Percentiles rank a stretch among this genome's conserved stretches.
phyloP scores from a whole-genome alignment of 1,284 basidiomycete species.

The Ceratobasidium sp. region DNA sequence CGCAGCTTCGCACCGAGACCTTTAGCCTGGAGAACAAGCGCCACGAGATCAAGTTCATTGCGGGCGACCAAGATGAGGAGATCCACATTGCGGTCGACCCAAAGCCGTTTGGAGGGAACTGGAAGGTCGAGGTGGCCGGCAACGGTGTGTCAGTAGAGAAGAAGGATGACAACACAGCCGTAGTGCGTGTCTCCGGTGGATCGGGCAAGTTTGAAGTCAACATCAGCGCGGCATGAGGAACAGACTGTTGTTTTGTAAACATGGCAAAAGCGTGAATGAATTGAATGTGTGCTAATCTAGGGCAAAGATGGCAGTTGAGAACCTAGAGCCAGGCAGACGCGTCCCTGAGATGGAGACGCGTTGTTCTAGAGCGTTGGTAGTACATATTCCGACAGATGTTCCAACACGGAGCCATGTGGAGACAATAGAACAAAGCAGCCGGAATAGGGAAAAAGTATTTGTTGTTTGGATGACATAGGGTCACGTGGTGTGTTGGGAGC shows the following conservation, averaged over 20 bases:
- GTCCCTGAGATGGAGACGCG: too few species aligned
- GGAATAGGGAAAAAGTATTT: neutral
- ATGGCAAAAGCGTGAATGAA: neutral
- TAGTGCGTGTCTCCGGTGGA: conserved; percentile 12
- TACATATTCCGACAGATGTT: too few species aligned
- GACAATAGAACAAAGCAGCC: neutral
- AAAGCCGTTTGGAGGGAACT: conserved; percentile 19
- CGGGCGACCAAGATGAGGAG: conserved; percentile 26
- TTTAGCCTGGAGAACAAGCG: conserved; percentile 16
- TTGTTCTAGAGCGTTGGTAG: neutral
- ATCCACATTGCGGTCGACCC: conserved; percentile 27
- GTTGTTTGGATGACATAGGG: conserved; percentile 16
- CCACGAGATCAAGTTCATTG: conserved; percentile 22
- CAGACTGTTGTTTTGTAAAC: neutral
- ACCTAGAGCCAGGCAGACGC: neutral
- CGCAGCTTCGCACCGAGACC: conserved; percentile 30
- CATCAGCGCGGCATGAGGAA: conserved; percentile 11
- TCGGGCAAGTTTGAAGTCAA: conserved; percentile 12
- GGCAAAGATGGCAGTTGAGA: neutral
- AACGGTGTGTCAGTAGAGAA: conserved; percentile 4
- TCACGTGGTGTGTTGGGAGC: conserved; percentile 32
- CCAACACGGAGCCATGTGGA: neutral
- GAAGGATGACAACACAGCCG: neutral
- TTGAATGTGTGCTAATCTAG: conserved; percentile 1
- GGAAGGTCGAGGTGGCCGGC: conserved; percentile 9